These are phyloP conservation scores for Lycium ferocissimum DNA, from an alignment of 257 asterid genomes.

Conservation along the genomic window DNA sequence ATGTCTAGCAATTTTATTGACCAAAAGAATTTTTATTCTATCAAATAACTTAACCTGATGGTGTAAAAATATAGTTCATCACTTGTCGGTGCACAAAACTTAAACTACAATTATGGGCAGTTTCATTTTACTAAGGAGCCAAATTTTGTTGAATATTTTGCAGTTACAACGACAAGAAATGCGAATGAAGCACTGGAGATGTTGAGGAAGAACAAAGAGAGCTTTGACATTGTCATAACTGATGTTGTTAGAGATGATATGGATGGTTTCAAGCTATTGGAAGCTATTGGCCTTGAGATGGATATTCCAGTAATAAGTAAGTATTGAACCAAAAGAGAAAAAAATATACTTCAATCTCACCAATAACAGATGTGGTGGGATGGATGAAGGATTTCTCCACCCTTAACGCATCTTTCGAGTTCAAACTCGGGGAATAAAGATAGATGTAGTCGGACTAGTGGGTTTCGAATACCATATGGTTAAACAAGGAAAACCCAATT, in stretches of 20 bases:
- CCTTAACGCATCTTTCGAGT: neutral
- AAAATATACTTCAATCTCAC: too few species aligned
- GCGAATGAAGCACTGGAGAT: constrained; percentile 35
- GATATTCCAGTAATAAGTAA: constrained; percentile 39
- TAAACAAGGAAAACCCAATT: too few species aligned
- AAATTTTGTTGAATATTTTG: neutral
- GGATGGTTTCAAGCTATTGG: constrained; percentile 35
- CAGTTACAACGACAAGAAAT: constrained; percentile 30
- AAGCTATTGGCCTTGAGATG: constrained; percentile 32
- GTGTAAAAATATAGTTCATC: neutral
- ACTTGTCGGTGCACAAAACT: neutral
- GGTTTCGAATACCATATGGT: too few species aligned
- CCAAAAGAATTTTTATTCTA: neutral
- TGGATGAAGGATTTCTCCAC: neutral
- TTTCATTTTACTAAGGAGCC: neutral
- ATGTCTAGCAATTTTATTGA: neutral
- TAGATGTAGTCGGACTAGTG: too few species aligned
- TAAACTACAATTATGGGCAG: neutral
- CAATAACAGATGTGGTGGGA: neutral
- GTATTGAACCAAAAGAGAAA: neutral
- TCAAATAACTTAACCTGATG: neutral
- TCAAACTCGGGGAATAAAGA: neutral
- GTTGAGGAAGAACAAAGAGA: constrained; percentile 30
- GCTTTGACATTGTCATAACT: constrained; percentile 31
- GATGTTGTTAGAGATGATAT: constrained; percentile 28